Conservation (phyloP, 495 filamentous ascomycete genomes). For the Mytilinidion resinicola region DNA sequence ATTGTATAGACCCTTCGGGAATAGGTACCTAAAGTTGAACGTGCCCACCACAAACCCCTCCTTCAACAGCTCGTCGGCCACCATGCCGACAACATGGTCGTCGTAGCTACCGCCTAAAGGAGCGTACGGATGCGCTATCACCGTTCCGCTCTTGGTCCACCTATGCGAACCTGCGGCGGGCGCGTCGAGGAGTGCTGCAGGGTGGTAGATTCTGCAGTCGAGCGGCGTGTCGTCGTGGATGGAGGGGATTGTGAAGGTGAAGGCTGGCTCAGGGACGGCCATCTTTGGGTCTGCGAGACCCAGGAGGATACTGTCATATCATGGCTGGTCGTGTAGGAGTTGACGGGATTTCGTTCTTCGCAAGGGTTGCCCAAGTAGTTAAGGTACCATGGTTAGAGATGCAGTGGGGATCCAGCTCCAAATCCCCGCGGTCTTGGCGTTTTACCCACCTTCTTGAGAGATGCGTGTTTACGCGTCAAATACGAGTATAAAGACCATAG, state of each 20-base stretch:
- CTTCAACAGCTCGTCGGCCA: constrained; percentile 56
- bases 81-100: constrained; percentile 64
- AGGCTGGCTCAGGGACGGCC: constrained; percentile 43
- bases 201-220: constrained; percentile 80
- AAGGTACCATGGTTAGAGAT: too few relatives aligned
- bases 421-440: too few relatives aligned
- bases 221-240: constrained; percentile 68
- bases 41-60: constrained; percentile 72
- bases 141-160: constrained; percentile 46
- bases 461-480: too few relatives aligned
- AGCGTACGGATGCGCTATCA: constrained; percentile 89
- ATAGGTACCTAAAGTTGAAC: constrained; percentile 81
- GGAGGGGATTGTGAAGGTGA: constrained; percentile 77
- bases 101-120: constrained; percentile 80
- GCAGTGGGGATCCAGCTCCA: too few relatives aligned
- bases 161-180: constrained; percentile 11
- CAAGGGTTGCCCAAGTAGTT: too few relatives aligned
- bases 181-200: constrained; percentile 21
- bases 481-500: too few relatives aligned
- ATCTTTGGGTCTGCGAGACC: constrained; percentile 19
- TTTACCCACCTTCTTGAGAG: too few relatives aligned
- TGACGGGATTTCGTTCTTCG: too few relatives aligned
- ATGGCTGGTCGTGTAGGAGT: too few relatives aligned
- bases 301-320: constrained; percentile 6
- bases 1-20: background rate